These are phyloP conservation scores for Tricholomella constricta DNA, from an alignment of 768 basidiomycete species.

Conservation along the genomic window DNA sequence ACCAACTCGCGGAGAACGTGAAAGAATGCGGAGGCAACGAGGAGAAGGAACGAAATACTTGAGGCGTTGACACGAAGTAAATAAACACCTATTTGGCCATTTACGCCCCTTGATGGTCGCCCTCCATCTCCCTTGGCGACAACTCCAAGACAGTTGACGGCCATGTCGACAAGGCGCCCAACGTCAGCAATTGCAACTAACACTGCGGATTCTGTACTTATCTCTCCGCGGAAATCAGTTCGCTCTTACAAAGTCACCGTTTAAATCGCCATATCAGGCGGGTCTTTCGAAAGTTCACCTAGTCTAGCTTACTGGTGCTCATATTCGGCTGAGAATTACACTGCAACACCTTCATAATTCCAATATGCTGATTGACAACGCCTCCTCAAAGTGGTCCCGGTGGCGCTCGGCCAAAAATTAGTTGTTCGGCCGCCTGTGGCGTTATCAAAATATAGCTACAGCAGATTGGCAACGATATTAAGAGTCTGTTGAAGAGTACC, in stretches of 20 bases:
- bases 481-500: too few species aligned
- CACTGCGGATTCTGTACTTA: neutral
- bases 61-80: neutral
- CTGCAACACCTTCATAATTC: too few species aligned
- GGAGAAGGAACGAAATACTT: neutral
- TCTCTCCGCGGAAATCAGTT: neutral
- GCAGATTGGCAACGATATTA: too few species aligned
- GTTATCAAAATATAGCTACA: neutral
- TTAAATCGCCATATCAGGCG: neutral
- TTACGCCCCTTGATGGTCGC: slow-evolving; percentile 14
- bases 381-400: neutral
- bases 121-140: slow-evolving; percentile 12
- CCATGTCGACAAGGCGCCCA: slow-evolving; percentile 8
- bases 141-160: slow-evolving; percentile 2
- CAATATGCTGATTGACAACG: neutral
- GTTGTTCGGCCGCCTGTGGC: neutral
- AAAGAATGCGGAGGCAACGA: neutral
- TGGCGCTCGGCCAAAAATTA: neutral
- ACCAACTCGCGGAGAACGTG: neutral
- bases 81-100: slow-evolving; percentile 3
- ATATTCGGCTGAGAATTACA: too few species aligned
- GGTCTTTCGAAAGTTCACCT: too few species aligned
- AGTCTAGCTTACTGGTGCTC: too few species aligned
- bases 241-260: neutral
- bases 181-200: neutral